Evolutionary conservation across 352 stramenopile species (phyloP).

Genomic region (Pythium inflatum): DNA sequence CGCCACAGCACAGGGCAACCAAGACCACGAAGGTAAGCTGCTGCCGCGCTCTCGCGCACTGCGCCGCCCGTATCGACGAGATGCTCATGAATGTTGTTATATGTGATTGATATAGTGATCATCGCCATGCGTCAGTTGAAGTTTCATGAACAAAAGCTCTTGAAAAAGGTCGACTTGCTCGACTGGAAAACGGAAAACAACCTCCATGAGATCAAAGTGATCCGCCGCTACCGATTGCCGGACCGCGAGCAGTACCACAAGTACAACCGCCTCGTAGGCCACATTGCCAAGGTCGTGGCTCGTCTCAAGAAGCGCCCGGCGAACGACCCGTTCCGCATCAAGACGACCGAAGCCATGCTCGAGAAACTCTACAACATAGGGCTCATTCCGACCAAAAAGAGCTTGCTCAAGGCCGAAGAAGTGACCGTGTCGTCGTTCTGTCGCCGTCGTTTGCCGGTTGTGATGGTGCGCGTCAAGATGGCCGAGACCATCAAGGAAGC

Average conservation of each 20-base stretch:
- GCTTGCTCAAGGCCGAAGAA: slow-evolving; percentile 96
- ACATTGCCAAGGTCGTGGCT: slow-evolving; percentile 93
- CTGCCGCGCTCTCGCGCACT: not conserved
- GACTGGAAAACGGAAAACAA: slow-evolving; percentile 99
- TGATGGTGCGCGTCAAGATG: slow-evolving; percentile 99
- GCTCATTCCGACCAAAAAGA: slow-evolving; percentile 96
- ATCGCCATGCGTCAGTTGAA: slow-evolving; percentile 90
- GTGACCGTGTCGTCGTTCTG: slow-evolving; percentile 96
- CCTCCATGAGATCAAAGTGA: slow-evolving; percentile 97
- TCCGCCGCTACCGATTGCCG: slow-evolving; percentile 97
- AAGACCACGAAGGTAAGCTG: slow-evolving; percentile 18
- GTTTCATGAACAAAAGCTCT: slow-evolving; percentile 98
- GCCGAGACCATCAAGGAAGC: slow-evolving; percentile 98
- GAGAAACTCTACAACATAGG: slow-evolving; percentile 99
- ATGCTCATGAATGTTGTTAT: too few species aligned
- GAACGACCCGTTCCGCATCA: slow-evolving; percentile 96
- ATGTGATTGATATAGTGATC: not conserved
- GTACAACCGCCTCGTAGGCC: slow-evolving; percentile 97
- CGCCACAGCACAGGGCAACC: slow-evolving; percentile 26
- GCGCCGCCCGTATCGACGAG: not conserved
- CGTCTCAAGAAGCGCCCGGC: slow-evolving; percentile 95
- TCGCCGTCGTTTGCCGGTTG: slow-evolving; percentile 95
- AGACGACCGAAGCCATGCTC: slow-evolving; percentile 96
- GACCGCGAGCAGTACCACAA: slow-evolving; percentile 98
- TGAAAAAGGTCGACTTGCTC: slow-evolving; percentile 99